Conservation (phyloP, 2,329 filamentous ascomycete genomes). For the Botrytis aclada region DNA sequence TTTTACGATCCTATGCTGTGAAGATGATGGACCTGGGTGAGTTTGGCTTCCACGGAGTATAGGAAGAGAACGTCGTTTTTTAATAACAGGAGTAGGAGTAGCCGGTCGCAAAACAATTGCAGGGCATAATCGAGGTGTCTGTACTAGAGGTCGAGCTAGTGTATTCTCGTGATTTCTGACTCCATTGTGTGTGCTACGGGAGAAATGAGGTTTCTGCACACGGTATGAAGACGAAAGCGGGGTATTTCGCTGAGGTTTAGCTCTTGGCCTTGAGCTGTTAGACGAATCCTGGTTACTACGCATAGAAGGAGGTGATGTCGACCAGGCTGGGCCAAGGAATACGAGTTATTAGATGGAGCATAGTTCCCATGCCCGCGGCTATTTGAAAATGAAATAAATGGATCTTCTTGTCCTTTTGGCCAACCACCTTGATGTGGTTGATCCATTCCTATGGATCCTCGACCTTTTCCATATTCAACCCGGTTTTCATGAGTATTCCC, state of each 20-base stretch:
- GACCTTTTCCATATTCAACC: neutral
- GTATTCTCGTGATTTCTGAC: neutral
- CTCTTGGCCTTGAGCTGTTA: neutral
- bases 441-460: neutral
- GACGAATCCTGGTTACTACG: fast-evolving
- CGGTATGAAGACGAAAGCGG: neutral
- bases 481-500: too few relatives aligned
- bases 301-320: neutral
- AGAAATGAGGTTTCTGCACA: neutral
- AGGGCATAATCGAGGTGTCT: neutral
- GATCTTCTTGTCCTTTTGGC: neutral
- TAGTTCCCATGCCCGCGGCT: neutral
- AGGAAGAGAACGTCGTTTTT: fast-evolving
- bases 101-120: neutral
- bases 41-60: neutral
- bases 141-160: neutral
- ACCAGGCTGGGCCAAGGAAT: neutral
- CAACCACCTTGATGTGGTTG: neutral
- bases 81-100: neutral
- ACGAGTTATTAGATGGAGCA: neutral
- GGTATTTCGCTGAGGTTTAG: fast-evolving
- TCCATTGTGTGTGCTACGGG: neutral
- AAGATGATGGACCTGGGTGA: neutral
- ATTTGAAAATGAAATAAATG: neutral
- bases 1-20: neutral